Conservation (phyloP, 805 yeast genomes). For the Yueomyces sinensis region DNA sequence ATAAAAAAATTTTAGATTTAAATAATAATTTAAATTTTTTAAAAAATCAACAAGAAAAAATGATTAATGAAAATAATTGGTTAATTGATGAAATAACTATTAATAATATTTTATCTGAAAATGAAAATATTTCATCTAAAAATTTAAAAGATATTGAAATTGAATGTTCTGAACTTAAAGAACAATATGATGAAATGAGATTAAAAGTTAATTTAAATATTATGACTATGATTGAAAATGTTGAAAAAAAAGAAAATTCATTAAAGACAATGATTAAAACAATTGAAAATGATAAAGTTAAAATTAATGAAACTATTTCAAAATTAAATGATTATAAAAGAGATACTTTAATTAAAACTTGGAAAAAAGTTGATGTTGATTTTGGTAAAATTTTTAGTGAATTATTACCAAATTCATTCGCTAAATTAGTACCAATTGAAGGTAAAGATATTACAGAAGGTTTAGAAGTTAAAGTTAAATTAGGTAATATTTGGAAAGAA, state of each 20-base stretch:
- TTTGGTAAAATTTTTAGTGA: slow-evolving; percentile 87
- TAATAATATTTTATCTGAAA: slow-evolving; percentile 41
- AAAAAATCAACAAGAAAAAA: slow-evolving; percentile 28
- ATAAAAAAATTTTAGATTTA: slow-evolving; percentile 42
- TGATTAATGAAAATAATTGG: slow-evolving; percentile 58
- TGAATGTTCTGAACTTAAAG: slow-evolving; percentile 41
- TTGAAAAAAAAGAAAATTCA: slow-evolving; percentile 73
- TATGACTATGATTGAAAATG: slow-evolving; percentile 84
- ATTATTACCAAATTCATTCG: slow-evolving; percentile 77
- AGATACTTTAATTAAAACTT: slow-evolving; percentile 70
- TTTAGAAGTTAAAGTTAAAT: slow-evolving; percentile 73
- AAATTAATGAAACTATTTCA: slow-evolving; percentile 76
- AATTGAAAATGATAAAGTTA: slow-evolving; percentile 76
- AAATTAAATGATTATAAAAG: slow-evolving; percentile 78
- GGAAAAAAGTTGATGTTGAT: slow-evolving; percentile 75
- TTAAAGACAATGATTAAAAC: slow-evolving; percentile 71
- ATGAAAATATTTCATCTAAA: slow-evolving; percentile 48
- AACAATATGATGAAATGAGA: slow-evolving; percentile 54
- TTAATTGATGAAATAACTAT: slow-evolving; percentile 50
- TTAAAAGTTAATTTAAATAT: slow-evolving; percentile 75
- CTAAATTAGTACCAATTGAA: slow-evolving; percentile 74
- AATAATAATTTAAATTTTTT: slow-evolving; percentile 26
- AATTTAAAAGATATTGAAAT: slow-evolving; percentile 50
- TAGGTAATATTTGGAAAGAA: slow-evolving; percentile 93
- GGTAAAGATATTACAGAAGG: slow-evolving; percentile 81